Evolutionary conservation across 176 grass and related monocot genomes (phyloP), one percentile per base, ranked within the genome.

Genomic region (Musa schizocarpa): DNA sequence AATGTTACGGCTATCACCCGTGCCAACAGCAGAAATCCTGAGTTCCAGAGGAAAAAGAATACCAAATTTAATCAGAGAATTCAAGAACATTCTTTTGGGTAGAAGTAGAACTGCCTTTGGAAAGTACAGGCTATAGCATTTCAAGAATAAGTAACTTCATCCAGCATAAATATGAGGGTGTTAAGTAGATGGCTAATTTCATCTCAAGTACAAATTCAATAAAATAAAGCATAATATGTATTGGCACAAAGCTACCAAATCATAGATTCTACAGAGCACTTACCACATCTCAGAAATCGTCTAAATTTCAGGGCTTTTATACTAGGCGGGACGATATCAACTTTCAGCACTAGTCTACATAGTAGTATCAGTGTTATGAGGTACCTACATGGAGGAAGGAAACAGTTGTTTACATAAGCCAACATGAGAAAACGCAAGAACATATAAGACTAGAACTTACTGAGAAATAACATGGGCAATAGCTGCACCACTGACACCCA

Each of bases 1-100:
- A 94, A 95, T 14, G 96, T 99, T 78, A 99, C 96, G 2, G 96
- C 96, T 81, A 99, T 89, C 21, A 99, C 96, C 74, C 96, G 89
- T 48, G 80, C 90, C 2, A 99, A 86, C 62, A 99, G 78, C 13
- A 99, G 87, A 78, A 94, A 91, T 55, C 95, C 95, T 99, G 75
- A 81, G 65, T 53, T 58, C 58, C 59, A 77, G 10, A 17, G 11
- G 22, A 65, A 63, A 77, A 54, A 19, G 65, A 52, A 19, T 21
- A 20, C 8, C 9, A 5, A 51, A 34, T 34, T 50, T 19, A 48
- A 70, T 19, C 50, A 12, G 12, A 17, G 13, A 2, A 29, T 50
- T 50, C 43, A 69, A 14, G 34, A 43, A 50, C 29, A 50, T 19
- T 29, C 16, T 16, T 4, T 57, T 16, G 4, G 17, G 16, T 17